Evolutionary conservation across 768 basidiomycete species (phyloP), one percentile per base, ranked within the genome.

Genomic region (Clavulina sp.): DNA sequence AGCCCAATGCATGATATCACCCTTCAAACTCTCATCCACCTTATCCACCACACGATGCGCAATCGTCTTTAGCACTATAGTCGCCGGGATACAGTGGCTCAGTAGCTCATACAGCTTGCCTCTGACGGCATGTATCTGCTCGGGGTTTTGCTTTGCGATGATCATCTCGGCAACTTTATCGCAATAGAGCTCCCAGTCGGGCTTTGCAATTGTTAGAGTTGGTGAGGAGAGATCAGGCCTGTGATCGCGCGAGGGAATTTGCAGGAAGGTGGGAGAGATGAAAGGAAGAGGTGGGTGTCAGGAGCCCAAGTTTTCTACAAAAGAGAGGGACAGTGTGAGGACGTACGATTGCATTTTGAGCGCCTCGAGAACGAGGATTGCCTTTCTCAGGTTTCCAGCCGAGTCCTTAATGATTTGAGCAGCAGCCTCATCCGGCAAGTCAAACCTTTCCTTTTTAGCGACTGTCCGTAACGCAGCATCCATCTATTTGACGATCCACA

Each of bases 181-280:
- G 58, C 92, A 95, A 62, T 95, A 99, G 7, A 84, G 85, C 65
- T 99, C 95, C 95, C 95, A 99, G 61, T 99, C 95, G n/a, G 95
- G 91, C 65, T 96, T 91, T 13, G 91, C 88, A 52, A 93, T 88
- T 31, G n/a, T 74, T 72, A 52, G 89, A 66, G 34, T 82, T 68
- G 30, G 84, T n/a, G n/a, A n/a, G n/a, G n/a, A n/a, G n/a, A 84
- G 3, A 78, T 74, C 34, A 93, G 71, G 63, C 89, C 84, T n/a
- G 85, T 83, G 51, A 85, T 88, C 13, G 13, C 13, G 26, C 13
- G 13, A 13, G 9, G 13, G 26, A 46, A 13, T 9, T 9, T 46
- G 43, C 13, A 59, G 9, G 46, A 38, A 33, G n/a, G n/a, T n/a
- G n/a, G n/a, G n/a, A n/a, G n/a, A 53, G 5, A 24, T 48, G 50